Evolutionary conservation across 495 filamentous ascomycete species (phyloP).

Genomic region (Annulohypoxylon nitens): DNA sequence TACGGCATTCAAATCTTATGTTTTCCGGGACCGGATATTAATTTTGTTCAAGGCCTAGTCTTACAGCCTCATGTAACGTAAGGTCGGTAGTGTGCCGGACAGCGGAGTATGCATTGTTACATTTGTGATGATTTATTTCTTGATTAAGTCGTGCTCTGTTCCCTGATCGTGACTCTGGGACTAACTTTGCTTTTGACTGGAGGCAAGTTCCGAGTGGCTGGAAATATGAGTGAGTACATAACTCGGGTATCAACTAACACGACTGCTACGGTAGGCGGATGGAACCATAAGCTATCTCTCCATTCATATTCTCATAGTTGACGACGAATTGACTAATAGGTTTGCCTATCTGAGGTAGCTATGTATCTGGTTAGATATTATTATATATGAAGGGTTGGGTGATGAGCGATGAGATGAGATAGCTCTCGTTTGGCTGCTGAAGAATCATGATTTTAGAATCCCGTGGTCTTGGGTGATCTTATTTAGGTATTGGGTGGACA

Average conservation of each 20-base stretch:
- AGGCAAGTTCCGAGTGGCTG: background rate
- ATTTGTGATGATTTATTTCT: background rate
- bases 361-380: background rate
- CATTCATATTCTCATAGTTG: no score
- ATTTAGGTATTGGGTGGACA: background rate
- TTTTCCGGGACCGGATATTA: slow-evolving; percentile 4
- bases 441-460: background rate
- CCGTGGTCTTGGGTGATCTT: background rate
- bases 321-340: no score
- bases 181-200: background rate
- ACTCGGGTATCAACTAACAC: background rate
- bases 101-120: background rate
- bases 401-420: background rate
- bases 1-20: background rate
- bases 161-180: background rate
- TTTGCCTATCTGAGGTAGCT: no score
- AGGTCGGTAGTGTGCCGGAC: background rate
- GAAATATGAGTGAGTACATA: background rate
- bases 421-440: background rate
- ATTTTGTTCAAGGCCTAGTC: background rate
- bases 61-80: slow-evolving; percentile 9
- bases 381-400: background rate
- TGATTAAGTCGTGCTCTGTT: background rate
- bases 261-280: background rate
- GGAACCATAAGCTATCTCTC: background rate